Base-by-base conservation (phyloP, 2,329 filamentous ascomycete species). In the Fusarium hainanense region DNA sequence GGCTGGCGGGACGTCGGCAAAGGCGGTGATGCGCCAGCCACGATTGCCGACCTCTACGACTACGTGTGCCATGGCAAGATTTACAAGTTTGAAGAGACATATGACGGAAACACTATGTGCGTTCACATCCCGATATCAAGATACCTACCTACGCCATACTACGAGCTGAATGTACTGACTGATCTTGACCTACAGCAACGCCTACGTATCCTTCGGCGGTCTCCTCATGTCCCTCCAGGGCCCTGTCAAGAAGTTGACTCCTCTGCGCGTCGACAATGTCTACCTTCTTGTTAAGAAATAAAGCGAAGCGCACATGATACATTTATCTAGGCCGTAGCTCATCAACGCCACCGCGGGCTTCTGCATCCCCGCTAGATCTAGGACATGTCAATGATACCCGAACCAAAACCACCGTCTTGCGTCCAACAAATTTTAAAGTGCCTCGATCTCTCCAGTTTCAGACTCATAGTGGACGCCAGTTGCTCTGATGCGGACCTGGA, bases 271-370 rank as follows among this genome's bases (percentile, higher is more conserved):
- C 76, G 96, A 99, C 79, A 91, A 97, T 78, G 90, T 97, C 69
- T 99, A 99, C 79, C 87, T 99, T 66, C 87, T 98, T 65, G 85
- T 97, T 74, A 99, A 98, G 89, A 97, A 97, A 89, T 95, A 82
- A 77, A 58, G 25, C 58, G 63, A 25, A 48, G 48, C 50, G 57
- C 57, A 41, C 37, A 30, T 52, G 49, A 43, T 69, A 41, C 50
- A 63, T 61, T 57, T 48, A 64, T 63, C 51, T 61, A 63, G 56
- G 50, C 58, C 52, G 49, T 54, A 66, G 59, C 59, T 59, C 49
- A 52, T 40, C 55, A 48, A 51, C 54, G 21, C 44, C 44, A 48
- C 48, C 50, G 40, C 40, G 58, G 43, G 44, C 54, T 63, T 52
- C 52, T 64, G 61, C 58, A 42, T 64, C 60, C 61, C 47, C 60